phyloP scores from a whole-genome alignment of 106 monocot genomes.

The Dioscorea zingiberensis region DNA sequence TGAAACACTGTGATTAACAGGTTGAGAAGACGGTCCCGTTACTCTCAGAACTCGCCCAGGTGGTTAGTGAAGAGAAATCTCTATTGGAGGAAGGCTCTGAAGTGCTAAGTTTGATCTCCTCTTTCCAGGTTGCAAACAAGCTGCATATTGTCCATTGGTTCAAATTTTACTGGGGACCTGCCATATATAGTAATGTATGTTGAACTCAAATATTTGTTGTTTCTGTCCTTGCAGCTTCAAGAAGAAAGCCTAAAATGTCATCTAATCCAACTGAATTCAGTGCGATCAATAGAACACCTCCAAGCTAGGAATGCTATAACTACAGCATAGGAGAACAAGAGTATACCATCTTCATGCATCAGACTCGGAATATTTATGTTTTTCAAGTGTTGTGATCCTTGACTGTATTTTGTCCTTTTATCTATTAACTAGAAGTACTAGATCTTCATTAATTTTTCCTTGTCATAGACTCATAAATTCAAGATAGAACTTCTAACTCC shows the following conservation, averaged over 20 bases:
- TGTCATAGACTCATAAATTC: too few relatives aligned
- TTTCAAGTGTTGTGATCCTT: too few relatives aligned
- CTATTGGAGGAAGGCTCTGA: constrained; percentile 31
- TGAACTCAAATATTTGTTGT: neutral
- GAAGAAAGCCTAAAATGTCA: constrained; percentile 44
- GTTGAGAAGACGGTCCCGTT: constrained; percentile 15
- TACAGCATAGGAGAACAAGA: too few relatives aligned
- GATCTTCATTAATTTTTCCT: too few relatives aligned
- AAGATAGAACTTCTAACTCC: too few relatives aligned
- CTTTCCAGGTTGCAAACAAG: constrained; percentile 21
- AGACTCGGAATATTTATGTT: too few relatives aligned
- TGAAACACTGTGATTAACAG: constrained; percentile 2
- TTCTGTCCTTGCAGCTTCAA: constrained; percentile 15
- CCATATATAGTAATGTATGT: neutral
- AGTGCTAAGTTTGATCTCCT: constrained; percentile 6
- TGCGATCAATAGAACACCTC: neutral
- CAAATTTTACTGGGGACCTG: neutral
- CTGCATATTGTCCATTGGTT: neutral
- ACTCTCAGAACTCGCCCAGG: constrained; percentile 19
- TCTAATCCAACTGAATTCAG: constrained; percentile 22
- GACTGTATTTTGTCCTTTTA: too few relatives aligned
- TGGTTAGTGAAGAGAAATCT: constrained; percentile 21
- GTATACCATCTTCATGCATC: too few relatives aligned
- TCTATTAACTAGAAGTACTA: too few relatives aligned
- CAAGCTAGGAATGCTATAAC: too few relatives aligned